Conservation (phyloP, 1,284 basidiomycete species). For the Cryptococcus wingfieldii region DNA sequence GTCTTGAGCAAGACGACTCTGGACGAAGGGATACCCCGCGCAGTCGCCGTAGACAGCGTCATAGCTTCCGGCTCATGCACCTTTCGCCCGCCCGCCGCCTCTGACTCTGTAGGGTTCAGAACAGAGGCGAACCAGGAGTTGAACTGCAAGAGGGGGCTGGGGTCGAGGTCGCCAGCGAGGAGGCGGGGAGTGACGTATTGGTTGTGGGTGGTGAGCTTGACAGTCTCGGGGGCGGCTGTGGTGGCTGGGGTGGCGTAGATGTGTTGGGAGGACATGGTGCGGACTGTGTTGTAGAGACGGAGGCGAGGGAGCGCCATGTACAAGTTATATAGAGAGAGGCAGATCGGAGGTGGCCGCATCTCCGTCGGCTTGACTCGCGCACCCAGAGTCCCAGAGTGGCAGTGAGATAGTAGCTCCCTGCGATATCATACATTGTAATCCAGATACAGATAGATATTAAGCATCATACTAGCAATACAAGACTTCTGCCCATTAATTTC, state of each 20-base stretch:
- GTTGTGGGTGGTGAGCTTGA: slow-evolving; percentile 61
- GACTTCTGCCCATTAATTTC: too few species aligned
- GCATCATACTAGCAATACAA: too few species aligned
- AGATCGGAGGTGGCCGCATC: too few species aligned
- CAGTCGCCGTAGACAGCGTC: slow-evolving; percentile 73
- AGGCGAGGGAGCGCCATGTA: not conserved
- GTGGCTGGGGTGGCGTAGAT: slow-evolving; percentile 12
- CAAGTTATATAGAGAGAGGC: too few species aligned
- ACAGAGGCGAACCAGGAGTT: slow-evolving; percentile 74
- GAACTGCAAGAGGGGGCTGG: slow-evolving; percentile 76
- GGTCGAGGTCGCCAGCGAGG: slow-evolving; percentile 58
- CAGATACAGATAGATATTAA: too few species aligned
- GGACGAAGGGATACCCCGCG: slow-evolving; percentile 71
- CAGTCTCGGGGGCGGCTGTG: slow-evolving; percentile 14
- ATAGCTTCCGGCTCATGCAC: slow-evolving; percentile 85
- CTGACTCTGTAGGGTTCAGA: slow-evolving; percentile 26
- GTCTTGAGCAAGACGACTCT: slow-evolving; percentile 90
- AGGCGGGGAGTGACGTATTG: slow-evolving; percentile 68
- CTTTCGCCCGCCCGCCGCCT: slow-evolving; percentile 40
- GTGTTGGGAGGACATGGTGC: slow-evolving; percentile 11
- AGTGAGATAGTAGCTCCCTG: too few species aligned
- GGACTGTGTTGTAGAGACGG: not conserved
- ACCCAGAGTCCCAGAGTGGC: too few species aligned
- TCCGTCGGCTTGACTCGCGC: too few species aligned
- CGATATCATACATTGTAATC: too few species aligned